Conservation (phyloP, 2,329 filamentous ascomycete species). For the Grosmannia serpens region DNA sequence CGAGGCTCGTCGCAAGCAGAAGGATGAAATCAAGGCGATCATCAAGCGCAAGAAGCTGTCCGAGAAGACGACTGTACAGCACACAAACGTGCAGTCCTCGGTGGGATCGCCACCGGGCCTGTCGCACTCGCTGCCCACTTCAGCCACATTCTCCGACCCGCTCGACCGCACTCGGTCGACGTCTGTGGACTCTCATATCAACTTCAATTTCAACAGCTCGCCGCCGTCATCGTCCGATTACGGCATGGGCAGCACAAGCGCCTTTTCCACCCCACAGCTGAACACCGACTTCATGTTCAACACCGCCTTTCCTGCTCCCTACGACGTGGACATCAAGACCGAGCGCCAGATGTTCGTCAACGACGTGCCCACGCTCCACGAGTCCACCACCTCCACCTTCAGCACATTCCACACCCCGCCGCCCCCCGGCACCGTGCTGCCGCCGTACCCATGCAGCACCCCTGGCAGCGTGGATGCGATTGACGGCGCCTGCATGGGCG, state of each 20-base stretch:
- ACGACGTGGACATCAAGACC: constrained; percentile 92
- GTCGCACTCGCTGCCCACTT: constrained; percentile 71
- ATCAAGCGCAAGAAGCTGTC: constrained; percentile 95
- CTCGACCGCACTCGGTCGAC: constrained; percentile 61
- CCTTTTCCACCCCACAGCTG: constrained; percentile 47
- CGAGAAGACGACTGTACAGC: constrained; percentile 55
- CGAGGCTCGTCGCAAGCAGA: constrained; percentile 73
- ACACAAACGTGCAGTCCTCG: constrained; percentile 15
- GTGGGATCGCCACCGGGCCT: constrained; percentile 62
- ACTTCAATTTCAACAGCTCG: constrained; percentile 62
- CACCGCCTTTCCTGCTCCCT: constrained; percentile 51
- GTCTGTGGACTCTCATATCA: constrained; percentile 72
- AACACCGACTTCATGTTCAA: constrained; percentile 48
- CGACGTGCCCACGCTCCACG: constrained; percentile 71
- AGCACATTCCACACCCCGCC: constrained; percentile 80
- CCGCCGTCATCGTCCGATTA: constrained; percentile 37
- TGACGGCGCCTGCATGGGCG: neutral
- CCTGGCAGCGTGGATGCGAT: neutral
- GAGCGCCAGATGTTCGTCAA: constrained; percentile 91
- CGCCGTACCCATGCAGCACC: constrained; percentile 35
- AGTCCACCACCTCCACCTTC: constrained; percentile 85
- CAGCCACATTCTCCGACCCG: constrained; percentile 67
- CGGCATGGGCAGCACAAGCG: constrained; percentile 25
- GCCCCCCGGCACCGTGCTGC: constrained; percentile 54
- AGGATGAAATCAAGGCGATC: constrained; percentile 91